Evolutionary conservation across 2,329 filamentous ascomycete species (phyloP).

Genomic region (Ascochyta fabae): DNA sequence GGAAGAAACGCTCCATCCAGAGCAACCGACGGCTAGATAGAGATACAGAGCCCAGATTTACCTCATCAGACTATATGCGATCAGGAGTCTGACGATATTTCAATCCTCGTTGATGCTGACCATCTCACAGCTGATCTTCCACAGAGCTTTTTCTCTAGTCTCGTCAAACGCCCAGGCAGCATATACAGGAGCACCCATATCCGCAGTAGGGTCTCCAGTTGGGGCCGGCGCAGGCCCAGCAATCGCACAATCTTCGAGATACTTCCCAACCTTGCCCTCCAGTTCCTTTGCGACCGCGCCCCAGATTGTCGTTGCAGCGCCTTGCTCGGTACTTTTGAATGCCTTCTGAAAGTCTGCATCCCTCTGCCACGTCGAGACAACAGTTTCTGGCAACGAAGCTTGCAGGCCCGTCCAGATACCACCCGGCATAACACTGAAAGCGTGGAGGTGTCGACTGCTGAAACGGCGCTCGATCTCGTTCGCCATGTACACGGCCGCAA

Average conservation of each 20-base stretch:
- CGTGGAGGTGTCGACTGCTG: conserved; percentile 54
- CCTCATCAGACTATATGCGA: not conserved
- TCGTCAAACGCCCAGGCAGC: not conserved
- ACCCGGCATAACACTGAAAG: conserved; percentile 56
- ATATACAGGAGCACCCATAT: not conserved
- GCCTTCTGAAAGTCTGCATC: conserved; percentile 9
- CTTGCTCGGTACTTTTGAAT: conserved; percentile 41
- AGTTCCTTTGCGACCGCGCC: conserved; percentile 49
- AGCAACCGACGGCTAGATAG: too few species aligned
- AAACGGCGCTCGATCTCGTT: conserved; percentile 60
- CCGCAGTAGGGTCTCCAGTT: not conserved
- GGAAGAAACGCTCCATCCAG: too few species aligned
- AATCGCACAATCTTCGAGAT: not conserved
- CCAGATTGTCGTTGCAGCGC: conserved; percentile 47
- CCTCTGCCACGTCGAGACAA: conserved; percentile 13
- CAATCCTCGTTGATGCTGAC: not conserved
- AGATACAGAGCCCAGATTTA: too few species aligned
- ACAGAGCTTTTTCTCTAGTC: not conserved
- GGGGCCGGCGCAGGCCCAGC: not conserved
- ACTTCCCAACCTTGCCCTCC: conserved; percentile 27
- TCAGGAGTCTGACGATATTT: not conserved
- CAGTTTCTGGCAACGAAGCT: conserved; percentile 11
- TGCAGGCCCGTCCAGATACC: conserved; percentile 48
- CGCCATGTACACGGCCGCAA: conserved; percentile 59
- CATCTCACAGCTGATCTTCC: not conserved